Base-by-base conservation (phyloP, 768 basidiomycete genomes). In the Sporobolomyces pararoseus region DNA sequence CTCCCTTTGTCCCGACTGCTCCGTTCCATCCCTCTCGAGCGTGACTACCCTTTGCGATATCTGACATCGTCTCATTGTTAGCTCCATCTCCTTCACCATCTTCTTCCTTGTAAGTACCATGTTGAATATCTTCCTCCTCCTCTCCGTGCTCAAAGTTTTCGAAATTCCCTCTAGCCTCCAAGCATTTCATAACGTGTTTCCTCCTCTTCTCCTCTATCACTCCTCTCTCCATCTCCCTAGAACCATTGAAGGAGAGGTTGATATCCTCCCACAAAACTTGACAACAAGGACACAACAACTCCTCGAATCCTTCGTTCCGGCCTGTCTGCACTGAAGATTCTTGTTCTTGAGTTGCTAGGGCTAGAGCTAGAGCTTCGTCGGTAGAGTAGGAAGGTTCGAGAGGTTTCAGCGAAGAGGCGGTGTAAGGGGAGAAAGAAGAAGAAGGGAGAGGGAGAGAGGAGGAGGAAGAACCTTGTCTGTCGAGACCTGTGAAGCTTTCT, bases 241-340 rank as follows among this genome's bases (percentile, higher is more conserved):
- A n/a, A 9, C 16, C 13, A 21, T 57, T 13, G 34, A 52, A 6
- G 2, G 50, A 35, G 23, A 61, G 42, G 29, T 31, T 31, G 35
- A 65, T 29, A n/a, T 69, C 62, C 6, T 3, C 34, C 68, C 61
- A 64, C 9, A 29, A 7, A 5, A 50, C 67, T 32, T 62, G 61
- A 39, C 67, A 68, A 47, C 61, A 63, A 27, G 67, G 67, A 27
- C 67, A 68, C 4, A 12, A 3, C 23, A 32, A n/a, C 21, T 51
- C 25, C 7, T 27, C 31, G 31, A 32, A 29, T 25, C 29, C 51
- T 29, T 34, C 29, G 13, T 21, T 13, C 46, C 21, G 10, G 39
- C 39, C n/a, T n/a, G n/a, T n/a, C n/a, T n/a, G n/a, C n/a, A n/a
- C n/a, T n/a, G n/a, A n/a, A n/a, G n/a, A n/a, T n/a, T n/a, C n/a